Conservation (phyloP, 1,284 basidiomycete genomes). For the Flammula alnicola region DNA sequence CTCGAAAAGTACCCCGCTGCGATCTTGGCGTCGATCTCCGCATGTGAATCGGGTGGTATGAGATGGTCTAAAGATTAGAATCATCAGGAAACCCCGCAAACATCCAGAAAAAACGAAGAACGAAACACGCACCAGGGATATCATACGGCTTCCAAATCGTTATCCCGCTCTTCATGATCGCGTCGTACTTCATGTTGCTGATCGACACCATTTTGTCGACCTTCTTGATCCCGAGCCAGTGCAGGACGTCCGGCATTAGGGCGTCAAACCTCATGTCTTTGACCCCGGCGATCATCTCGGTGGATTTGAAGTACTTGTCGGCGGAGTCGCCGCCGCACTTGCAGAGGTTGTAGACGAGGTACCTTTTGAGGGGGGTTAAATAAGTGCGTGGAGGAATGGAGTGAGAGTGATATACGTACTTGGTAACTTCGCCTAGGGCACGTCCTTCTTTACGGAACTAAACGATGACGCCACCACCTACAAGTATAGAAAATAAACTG, state of each 20-base stretch:
- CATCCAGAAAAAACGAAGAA: not conserved
- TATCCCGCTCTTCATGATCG: slow-evolving; percentile 89
- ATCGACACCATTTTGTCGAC: slow-evolving; percentile 92
- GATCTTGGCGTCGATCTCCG: slow-evolving; percentile 96
- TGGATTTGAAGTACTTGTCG: slow-evolving; percentile 93
- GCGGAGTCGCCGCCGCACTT: slow-evolving; percentile 94
- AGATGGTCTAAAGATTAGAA: slow-evolving; percentile 70
- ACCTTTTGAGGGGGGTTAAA: slow-evolving; percentile 43
- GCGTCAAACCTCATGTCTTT: slow-evolving; percentile 97
- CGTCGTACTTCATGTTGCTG: slow-evolving; percentile 96
- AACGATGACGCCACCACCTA: slow-evolving; percentile 90
- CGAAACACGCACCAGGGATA: slow-evolving; percentile 62
- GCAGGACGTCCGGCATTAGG: slow-evolving; percentile 94
- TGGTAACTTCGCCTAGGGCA: slow-evolving; percentile 91
- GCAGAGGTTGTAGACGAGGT: slow-evolving; percentile 93
- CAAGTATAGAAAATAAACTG: slow-evolving; percentile 36
- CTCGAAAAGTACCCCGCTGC: slow-evolving; percentile 90
- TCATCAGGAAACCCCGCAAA: not conserved
- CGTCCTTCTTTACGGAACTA: slow-evolving; percentile 96
- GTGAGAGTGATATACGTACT: slow-evolving; percentile 52
- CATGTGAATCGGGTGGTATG: slow-evolving; percentile 89
- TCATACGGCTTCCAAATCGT: slow-evolving; percentile 84
- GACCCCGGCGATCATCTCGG: slow-evolving; percentile 92
- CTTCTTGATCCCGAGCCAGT: slow-evolving; percentile 92
- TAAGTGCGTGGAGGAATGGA: not conserved